Evolutionary conservation across 352 stramenopile genomes (phyloP).

Genomic region (Vaucheria bursata): DNA sequence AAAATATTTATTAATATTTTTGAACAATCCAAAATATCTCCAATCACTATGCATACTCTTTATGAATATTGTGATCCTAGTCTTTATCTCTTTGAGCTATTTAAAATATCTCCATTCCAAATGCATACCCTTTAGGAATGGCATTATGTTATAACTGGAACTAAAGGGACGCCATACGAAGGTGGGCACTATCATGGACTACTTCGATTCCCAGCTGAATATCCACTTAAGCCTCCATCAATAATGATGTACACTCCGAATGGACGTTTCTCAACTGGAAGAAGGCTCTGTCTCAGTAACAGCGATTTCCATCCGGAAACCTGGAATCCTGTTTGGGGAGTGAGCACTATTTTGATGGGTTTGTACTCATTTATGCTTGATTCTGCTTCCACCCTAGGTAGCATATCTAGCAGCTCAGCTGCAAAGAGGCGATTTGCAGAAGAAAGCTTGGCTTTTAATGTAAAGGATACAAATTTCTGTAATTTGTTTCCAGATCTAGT

Average conservation of each 20-base stretch:
- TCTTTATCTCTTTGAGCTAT: background rate
- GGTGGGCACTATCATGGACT: conserved; percentile 78
- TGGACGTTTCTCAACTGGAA: conserved; percentile 75
- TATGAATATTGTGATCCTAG: too few relatives aligned
- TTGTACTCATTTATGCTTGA: conserved; percentile 79
- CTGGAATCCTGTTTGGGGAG: conserved; percentile 87
- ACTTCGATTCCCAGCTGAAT: conserved; percentile 71
- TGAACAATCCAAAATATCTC: background rate
- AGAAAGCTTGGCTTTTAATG: conserved; percentile 68
- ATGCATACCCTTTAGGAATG: too few relatives aligned
- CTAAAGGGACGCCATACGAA: conserved; percentile 59
- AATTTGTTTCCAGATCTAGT: conserved; percentile 77
- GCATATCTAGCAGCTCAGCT: conserved; percentile 68
- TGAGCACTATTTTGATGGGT: conserved; percentile 79
- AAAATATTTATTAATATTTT: background rate
- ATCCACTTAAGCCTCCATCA: conserved; percentile 79
- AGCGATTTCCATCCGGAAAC: conserved; percentile 83
- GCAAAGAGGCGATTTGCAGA: conserved; percentile 67
- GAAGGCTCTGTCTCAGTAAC: conserved; percentile 62
- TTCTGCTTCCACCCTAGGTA: conserved; percentile 65
- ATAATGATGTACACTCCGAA: conserved; percentile 82
- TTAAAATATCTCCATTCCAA: background rate
- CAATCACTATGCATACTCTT: too few relatives aligned
- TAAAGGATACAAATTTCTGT: conserved; percentile 64
- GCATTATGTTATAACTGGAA: conserved; percentile 76